Conservation (phyloP, 108 stramenopile genomes). For the Hondaea fermentalgiana region DNA sequence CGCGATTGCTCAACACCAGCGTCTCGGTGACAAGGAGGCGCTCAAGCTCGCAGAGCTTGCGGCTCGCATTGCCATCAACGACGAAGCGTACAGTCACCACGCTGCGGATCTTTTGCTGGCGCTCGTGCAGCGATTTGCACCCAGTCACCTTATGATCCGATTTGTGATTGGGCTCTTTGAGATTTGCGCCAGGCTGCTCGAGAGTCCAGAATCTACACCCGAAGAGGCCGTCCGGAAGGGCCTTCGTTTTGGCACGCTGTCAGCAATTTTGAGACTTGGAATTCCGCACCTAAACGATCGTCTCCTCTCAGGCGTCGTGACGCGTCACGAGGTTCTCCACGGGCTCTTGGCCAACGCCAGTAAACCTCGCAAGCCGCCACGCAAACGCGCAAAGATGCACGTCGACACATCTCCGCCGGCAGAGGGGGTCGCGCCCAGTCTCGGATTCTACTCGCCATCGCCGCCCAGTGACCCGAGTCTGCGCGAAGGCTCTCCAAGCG, state of each 20-base stretch:
- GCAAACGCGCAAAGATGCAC: background rate
- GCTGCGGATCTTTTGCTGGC: background rate
- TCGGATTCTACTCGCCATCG: background rate
- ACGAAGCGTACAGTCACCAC: background rate
- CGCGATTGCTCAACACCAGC: background rate
- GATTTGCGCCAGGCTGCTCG: background rate
- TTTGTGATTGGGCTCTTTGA: slow-evolving; percentile 6
- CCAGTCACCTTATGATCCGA: background rate
- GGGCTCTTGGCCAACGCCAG: background rate
- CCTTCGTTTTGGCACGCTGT: background rate
- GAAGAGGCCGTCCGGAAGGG: background rate
- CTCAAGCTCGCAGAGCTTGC: background rate
- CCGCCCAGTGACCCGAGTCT: background rate
- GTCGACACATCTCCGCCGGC: background rate
- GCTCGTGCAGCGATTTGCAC: background rate
- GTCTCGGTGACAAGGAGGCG: background rate
- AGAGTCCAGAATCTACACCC: background rate
- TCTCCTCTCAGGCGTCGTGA: background rate
- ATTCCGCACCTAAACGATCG: background rate
- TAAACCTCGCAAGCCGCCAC: background rate
- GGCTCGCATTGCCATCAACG: background rate
- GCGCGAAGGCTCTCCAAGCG: background rate
- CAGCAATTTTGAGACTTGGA: background rate
- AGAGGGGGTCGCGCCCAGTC: background rate
- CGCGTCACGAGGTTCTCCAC: background rate